phyloP scores from a whole-genome alignment of 495 filamentous ascomycete genomes.

The Usnea hakonensis region DNA sequence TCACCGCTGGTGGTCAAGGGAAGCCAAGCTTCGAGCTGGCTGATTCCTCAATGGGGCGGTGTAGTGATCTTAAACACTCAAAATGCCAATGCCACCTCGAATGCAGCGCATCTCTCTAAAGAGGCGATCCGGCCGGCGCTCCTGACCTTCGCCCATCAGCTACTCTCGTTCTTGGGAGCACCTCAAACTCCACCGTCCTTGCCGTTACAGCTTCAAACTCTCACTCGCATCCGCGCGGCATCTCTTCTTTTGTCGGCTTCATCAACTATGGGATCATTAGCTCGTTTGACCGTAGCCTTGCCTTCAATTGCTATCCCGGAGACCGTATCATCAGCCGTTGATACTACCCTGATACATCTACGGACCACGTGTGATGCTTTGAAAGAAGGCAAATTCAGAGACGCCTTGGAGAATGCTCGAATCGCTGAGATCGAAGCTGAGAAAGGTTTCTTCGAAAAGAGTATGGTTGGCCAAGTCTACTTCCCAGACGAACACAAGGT shows the following conservation, averaged over 20 bases:
- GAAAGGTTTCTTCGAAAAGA: conserved; percentile 95
- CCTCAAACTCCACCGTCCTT: conserved; percentile 72
- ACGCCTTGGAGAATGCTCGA: conserved; percentile 66
- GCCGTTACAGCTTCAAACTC: conserved; percentile 74
- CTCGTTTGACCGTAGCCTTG: conserved; percentile 74
- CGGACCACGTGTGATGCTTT: conserved; percentile 68
- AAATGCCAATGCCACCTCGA: conserved; percentile 20
- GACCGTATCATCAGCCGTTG: conserved; percentile 76
- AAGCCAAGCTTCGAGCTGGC: conserved; percentile 75
- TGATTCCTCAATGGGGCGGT: conserved; percentile 95
- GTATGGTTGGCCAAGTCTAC: conserved; percentile 97
- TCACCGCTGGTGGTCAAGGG: conserved; percentile 60
- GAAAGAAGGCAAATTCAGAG: conserved; percentile 53
- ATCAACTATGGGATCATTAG: conserved; percentile 86
- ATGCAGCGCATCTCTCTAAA: conserved; percentile 38
- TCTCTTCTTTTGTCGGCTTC: conserved; percentile 82
- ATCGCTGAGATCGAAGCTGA: conserved; percentile 86
- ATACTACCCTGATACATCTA: conserved; percentile 68
- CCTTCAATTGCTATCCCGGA: conserved; percentile 86
- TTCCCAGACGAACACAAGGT: conserved; percentile 98
- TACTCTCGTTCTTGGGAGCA: conserved; percentile 80
- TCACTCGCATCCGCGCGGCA: conserved; percentile 77
- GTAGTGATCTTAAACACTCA: conserved; percentile 66
- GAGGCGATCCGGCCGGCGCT: conserved; percentile 68
- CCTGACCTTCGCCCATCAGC: conserved; percentile 84